Base-by-base conservation (phyloP, 2,329 filamentous ascomycete species). In the Coleophoma cylindrospora region DNA sequence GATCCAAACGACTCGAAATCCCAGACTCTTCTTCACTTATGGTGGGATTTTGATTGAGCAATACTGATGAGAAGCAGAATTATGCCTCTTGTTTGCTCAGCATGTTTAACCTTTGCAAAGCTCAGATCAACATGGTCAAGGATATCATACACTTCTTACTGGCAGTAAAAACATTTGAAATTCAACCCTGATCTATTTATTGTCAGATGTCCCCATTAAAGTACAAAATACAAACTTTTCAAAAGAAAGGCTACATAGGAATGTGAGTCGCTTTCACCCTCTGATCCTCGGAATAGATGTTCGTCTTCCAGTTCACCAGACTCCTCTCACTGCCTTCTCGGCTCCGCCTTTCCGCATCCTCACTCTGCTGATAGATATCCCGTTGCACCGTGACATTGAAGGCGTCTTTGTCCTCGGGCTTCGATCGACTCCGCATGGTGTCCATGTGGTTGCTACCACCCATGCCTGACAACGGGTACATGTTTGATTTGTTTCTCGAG, bases 191-290 rank as follows among this genome's bases (percentile, higher is more conserved):
- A 19, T 19, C 9, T 7, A 27, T 27, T 5, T 27, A 8, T 27
- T 27, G 27, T 10, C 6, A 27, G 27, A 27, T 19, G 9, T 27
- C 9, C 6, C 27, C 9, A 27, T 27, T 3, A 27, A 27, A 3
- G 9, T 27, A 27, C 27, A 27, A 27, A 3, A 27, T 27, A 10
- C 6, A 27, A 27, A 27, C 9, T 10, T 8, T 27, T 27, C 3
- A 27, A 7, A 27, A 7, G 27, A 10, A 27, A 27, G 27, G 9
- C 56, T 4, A 34, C 38, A 11, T 57, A 62, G 45, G 77, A 79
- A 55, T 58, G 65, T 8, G 75, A 80, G 61, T 86, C 83, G 0
- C 72, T 80, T 64, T 66, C 5, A 61, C 59, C 1, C 67, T 64
- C 1, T 77, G 80, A 54, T 45, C 47, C 40, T 45, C 47, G 11